A percentile compares a stretch with the other conserved stretches of the same genome.
Evolutionary conservation across 345 rosid genomes (phyloP).

Genomic region (Euphorbia peplus): DNA sequence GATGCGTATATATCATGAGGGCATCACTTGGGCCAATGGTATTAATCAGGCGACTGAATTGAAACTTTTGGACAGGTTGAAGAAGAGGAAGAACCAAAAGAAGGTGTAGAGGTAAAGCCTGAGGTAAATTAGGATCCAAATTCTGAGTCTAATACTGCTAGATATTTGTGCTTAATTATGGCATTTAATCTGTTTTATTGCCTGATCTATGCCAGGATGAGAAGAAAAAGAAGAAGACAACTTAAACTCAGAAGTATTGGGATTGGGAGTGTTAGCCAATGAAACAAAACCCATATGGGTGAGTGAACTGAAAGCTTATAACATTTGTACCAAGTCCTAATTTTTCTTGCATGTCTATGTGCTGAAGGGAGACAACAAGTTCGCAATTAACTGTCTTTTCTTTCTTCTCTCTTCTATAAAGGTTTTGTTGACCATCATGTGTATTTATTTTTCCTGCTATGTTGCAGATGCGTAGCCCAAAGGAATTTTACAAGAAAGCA

Average conservation of each 20-base stretch:
- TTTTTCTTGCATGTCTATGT: conserved; percentile 8
- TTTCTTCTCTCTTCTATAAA: too few species aligned
- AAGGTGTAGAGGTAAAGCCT: conserved; percentile 66
- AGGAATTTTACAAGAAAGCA: conserved; percentile 92
- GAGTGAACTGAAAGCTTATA: conserved; percentile 24
- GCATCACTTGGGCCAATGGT: background rate
- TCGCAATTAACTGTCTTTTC: background rate
- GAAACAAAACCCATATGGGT: conserved; percentile 98
- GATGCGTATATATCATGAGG: background rate
- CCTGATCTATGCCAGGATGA: conserved; percentile 49
- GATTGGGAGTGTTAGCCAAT: conserved; percentile 94
- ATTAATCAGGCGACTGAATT: background rate
- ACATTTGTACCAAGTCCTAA: background rate
- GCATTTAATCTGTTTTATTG: conserved; percentile 16
- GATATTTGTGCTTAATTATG: background rate
- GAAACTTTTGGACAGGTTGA: conserved; percentile 58
- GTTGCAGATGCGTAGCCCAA: conserved; percentile 71
- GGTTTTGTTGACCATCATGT: background rate
- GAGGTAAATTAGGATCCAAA: conserved; percentile 48
- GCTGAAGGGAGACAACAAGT: background rate
- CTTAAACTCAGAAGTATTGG: conserved; percentile 96
- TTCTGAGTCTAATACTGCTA: background rate
- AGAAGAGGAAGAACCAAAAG: conserved; percentile 80
- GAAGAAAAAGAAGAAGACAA: conserved; percentile 72
- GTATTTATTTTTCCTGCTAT: background rate